Base-by-base conservation (phyloP, 140 eudicot species). In the Bidens hawaiensis region DNA sequence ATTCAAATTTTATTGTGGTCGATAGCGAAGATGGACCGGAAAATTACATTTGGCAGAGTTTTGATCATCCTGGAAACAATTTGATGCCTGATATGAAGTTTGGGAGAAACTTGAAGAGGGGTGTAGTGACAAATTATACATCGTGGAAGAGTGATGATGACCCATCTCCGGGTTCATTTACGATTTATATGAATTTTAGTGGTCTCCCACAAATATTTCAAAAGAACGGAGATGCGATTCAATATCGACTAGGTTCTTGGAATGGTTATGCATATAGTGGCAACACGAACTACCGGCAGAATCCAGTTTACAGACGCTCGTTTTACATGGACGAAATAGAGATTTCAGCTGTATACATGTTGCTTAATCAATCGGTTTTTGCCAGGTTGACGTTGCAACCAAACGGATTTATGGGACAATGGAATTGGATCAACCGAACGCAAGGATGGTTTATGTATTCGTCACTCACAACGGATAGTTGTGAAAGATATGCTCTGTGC, bases 131-230 rank as follows among this genome's bases (percentile, higher is more conserved):
- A 15, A 49, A 49, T 18, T 4, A 45, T 10, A 21, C 82, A 2
- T 76, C 81, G 9, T 76, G 81, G 81, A 76, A 16, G 49, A 59
- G 56, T 24, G 31, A 3, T 1, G 47, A 59, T 38, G 78, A 77
- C 54, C 78, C 78, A 2, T 26, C 72, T 45, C 33, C 15, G 1
- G 75, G 78, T 7, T 57, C 13, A 5, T 72, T 2, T 36, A 40
- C 47, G 18, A 5, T 27, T 43, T 40, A 26, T 27, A 21, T 55
- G 24, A 60, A 56, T 64, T 55, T n/a, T n/a, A n/a, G n/a, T n/a
- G n/a, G n/a, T n/a, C n/a, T 30, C 36, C 36, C 36, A 30, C 36
- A 30, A 17, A 0, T 66, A n/a, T 49, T 26, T 3, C 49, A 21
- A 3, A 71, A 19, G n/a, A 55, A 46, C 0, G 67, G 77, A 30